These are phyloP conservation scores for Lanmaoa rubissima DNA, from an alignment of 768 basidiomycete species.

Conservation along the genomic window DNA sequence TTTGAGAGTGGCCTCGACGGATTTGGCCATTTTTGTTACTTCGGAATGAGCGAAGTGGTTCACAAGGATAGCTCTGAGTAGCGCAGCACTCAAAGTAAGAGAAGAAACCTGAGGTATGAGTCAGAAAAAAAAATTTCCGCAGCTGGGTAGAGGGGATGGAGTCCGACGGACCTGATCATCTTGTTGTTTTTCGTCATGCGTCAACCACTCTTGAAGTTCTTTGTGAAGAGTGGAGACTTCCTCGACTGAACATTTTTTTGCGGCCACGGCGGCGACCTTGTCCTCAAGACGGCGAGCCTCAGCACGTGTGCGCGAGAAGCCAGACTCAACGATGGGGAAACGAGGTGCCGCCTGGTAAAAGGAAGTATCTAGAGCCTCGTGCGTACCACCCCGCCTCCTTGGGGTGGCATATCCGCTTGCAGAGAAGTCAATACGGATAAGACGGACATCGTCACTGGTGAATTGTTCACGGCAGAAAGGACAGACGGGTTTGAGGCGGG, in stretches of 20 bases:
- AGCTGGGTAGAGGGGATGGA: slow-evolving; percentile 30
- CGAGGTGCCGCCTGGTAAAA: slow-evolving; percentile 45
- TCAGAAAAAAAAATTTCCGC: slow-evolving; percentile 2
- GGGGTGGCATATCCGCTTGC: slow-evolving; percentile 70
- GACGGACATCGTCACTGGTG: slow-evolving; percentile 60
- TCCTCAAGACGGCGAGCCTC: slow-evolving; percentile 72
- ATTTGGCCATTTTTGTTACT: slow-evolving; percentile 64
- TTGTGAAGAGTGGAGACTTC: slow-evolving; percentile 76
- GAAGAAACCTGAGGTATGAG: slow-evolving; percentile 50
- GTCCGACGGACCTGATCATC: slow-evolving; percentile 54
- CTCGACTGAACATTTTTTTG: slow-evolving; percentile 85
- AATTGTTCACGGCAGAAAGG: slow-evolving; percentile 84
- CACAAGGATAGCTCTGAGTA: slow-evolving; percentile 79
- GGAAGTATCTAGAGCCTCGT: slow-evolving; percentile 44
- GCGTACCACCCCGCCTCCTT: slow-evolving; percentile 49
- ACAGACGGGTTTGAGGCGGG: slow-evolving; percentile 70
- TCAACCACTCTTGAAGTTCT: slow-evolving; percentile 77
- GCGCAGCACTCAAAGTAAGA: slow-evolving; percentile 71
- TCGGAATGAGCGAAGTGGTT: slow-evolving; percentile 82
- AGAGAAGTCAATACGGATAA: slow-evolving; percentile 77
- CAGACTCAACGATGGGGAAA: slow-evolving; percentile 45
- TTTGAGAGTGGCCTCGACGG: slow-evolving; percentile 58
- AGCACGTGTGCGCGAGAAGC: slow-evolving; percentile 41
- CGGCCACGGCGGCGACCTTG: slow-evolving; percentile 74
- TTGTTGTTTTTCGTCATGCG: slow-evolving; percentile 50